Evolutionary conservation across 768 basidiomycete species (phyloP).

Genomic region (Psilocybe azurescens): DNA sequence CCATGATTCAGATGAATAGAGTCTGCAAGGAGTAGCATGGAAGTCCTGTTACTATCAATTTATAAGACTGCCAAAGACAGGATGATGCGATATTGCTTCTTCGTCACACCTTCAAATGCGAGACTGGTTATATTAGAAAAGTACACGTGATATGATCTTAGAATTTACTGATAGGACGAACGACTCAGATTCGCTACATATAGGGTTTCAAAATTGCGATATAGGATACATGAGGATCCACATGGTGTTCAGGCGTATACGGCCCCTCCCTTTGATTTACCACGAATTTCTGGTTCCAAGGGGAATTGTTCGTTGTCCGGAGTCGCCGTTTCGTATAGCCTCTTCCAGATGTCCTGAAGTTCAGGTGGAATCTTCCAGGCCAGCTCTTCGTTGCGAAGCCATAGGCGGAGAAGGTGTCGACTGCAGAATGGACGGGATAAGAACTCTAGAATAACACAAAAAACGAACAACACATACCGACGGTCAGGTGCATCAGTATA

Average conservation of each 20-base stretch:
- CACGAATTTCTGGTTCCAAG: slow-evolving; percentile 36
- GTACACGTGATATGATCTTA: background rate
- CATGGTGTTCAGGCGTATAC: slow-evolving; percentile 8
- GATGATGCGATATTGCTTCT: slow-evolving; percentile 19
- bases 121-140: background rate
- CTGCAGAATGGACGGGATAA: slow-evolving; percentile 18
- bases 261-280: slow-evolving; percentile 11
- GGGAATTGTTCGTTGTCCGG: slow-evolving; percentile 42
- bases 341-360: slow-evolving; percentile 36
- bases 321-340: slow-evolving; percentile 36
- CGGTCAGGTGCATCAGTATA: slow-evolving; percentile 43
- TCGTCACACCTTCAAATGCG: slow-evolving; percentile 8
- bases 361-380: slow-evolving; percentile 41
- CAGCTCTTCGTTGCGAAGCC: slow-evolving; percentile 42
- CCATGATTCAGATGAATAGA: background rate
- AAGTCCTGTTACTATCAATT: background rate
- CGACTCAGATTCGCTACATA: background rate
- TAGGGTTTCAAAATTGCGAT: background rate
- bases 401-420: slow-evolving; percentile 43
- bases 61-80: background rate
- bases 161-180: background rate
- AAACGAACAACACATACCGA: slow-evolving; percentile 34
- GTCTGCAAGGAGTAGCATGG: background rate
- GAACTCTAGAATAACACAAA: background rate
- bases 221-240: background rate